Base-by-base conservation (phyloP, 75 land plant genomes). In the Azolla pinnata region DNA sequence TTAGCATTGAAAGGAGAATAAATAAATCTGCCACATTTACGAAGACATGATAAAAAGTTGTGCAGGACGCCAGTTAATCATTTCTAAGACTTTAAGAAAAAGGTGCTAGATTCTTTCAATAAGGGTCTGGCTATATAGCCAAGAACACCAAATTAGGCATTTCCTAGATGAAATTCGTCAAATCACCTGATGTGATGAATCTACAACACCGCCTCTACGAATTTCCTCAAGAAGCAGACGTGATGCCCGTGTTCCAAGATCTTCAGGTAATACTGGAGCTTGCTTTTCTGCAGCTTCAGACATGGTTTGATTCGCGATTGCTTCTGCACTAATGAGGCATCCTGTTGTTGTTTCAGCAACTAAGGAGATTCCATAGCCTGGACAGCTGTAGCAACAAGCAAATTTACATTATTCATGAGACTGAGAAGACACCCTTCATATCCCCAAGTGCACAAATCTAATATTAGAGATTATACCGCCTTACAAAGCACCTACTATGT, bases 171-270 rank as follows among this genome's bases (percentile, higher is more conserved):
- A 5, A 25, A 56, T 12, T 24, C 30, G 28, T 25, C 30, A 19
- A 62, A 35, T 40, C 32, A 72, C 92, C 85, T 86, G 99, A 56
- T 90, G 92, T 14, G 88, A 74, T 20, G 97, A 86, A 75, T 90
- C 97, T 7, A 95, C 92, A 0, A 95, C 97, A n/a, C 99, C 99
- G 0, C 99, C 97, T 67, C 86, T 78, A 59, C 74, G 79, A 35
- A 95, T 82, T 67, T 95, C 99, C 35, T 75, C 83, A 18, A 90
- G 78, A 1, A 95, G 60, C 63, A 62, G 44, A 18, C 76, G 79
- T 33, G 97, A 96, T 42, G 74, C 80, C 47, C 73, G 75, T 29
- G 70, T 46, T 9, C 99, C 92, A 56, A 90, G 59, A 12, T 84
- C 86, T 58, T 83, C 99, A 2, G 99, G 88, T 52, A 86, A 71